These are phyloP conservation scores for Candolleomyces efflorescens DNA, from an alignment of 768 basidiomycete species.

Conservation along the genomic window DNA sequence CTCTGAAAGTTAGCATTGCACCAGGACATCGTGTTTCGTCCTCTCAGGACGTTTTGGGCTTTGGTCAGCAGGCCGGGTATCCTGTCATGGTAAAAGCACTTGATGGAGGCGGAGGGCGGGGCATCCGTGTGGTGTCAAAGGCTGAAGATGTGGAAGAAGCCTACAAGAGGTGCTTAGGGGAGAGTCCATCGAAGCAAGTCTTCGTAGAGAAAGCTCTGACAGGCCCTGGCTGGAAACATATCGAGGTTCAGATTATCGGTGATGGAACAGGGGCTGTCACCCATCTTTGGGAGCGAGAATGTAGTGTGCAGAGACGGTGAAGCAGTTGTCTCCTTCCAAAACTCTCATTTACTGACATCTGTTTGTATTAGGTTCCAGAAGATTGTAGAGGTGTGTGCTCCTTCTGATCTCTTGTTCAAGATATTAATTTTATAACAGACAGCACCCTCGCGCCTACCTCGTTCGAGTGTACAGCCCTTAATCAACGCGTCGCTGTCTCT, in stretches of 20 bases:
- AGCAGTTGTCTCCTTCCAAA: constrained; percentile 25
- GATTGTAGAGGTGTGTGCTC: constrained; percentile 65
- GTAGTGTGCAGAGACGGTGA: constrained; percentile 76
- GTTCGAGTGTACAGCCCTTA: constrained; percentile 64
- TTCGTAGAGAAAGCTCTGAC: constrained; percentile 87
- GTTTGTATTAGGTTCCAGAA: constrained; percentile 53
- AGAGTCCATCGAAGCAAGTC: constrained; percentile 41
- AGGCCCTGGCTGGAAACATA: constrained; percentile 70
- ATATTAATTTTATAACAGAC: constrained; percentile 13
- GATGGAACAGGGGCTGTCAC: constrained; percentile 74
- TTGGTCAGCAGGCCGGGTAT: constrained; percentile 26
- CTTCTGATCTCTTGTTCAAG: too few relatives aligned
- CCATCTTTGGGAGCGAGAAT: constrained; percentile 89
- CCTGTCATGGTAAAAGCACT: constrained; percentile 88
- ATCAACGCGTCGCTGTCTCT: constrained; percentile 74
- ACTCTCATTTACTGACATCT: background rate
- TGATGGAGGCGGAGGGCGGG: constrained; percentile 86
- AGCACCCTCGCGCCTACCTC: constrained; percentile 78
- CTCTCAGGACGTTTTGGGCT: constrained; percentile 21
- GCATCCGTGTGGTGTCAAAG: constrained; percentile 81
- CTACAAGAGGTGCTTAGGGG: constrained; percentile 49
- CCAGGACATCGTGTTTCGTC: constrained; percentile 24
- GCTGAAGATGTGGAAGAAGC: constrained; percentile 68
- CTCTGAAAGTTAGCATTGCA: constrained; percentile 26
- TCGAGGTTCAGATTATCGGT: constrained; percentile 84